Evolutionary conservation across 31 red algal genomes (phyloP), one percentile per base, ranked within the genome.

Genomic region (Odonthalia washingtoniensis): DNA sequence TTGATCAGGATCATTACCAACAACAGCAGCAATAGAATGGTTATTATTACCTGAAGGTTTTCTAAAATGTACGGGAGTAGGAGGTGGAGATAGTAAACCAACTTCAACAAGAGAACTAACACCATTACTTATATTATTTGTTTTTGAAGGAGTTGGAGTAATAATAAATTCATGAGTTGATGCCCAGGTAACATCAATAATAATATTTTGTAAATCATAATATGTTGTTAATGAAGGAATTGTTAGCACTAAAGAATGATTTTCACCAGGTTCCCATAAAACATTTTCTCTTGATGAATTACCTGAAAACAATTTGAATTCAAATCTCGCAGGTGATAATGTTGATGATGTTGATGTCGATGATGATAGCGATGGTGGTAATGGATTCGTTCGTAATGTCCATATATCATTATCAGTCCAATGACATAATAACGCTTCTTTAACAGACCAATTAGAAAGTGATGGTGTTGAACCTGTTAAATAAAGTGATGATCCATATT

Each of bases 231-330:
- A 60, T 0, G 83, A 60, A 63, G 61, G 41, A 44, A 72, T 26
- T 3, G 90, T 79, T 1, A 92, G 39, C 26, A 78, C 52, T 21
- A 77, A 63, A 42, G 62, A 81, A 42, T 86, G 90, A 75, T 92
- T 92, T 2, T 57, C 2, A 9, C 90, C 90, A 32, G 37, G 78
- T 67, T 92, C 90, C 82, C 82, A 92, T 0, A 24, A n/a, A 0
- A 79, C 46, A 39, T 30, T 35, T 35, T 74, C 90, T 31, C 61
- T 63, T 45, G 70, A 68, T 42, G 90, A 31, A 65, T 65, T 41
- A 32, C 61, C 57, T 65, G 63, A 74, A 64, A 78, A 81, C 53
- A 65, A 88, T 74, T 92, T 92, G 65, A 87, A 92, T 82, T 92
- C 90, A 75, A 92, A 86, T 34, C 90, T 81, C 5, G 75, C 42